phyloP scores from a whole-genome alignment of 1,139 yeast species.

The Trichomonascaceae sp. region DNA sequence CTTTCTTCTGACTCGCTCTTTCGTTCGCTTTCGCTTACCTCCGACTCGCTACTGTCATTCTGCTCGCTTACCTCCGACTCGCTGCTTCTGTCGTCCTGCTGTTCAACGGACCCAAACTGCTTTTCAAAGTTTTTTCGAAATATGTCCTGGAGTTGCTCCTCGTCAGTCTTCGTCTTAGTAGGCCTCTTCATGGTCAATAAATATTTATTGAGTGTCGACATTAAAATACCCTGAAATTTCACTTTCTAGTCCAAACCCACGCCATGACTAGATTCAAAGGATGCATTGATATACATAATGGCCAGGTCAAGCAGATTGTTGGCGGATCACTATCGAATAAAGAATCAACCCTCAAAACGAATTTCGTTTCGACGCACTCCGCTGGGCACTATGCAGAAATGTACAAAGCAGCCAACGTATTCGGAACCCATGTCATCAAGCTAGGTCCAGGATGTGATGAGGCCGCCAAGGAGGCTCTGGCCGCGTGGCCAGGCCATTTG shows the following conservation, averaged over 20 bases:
- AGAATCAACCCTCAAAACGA: constrained; percentile 41
- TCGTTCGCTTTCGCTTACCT: constrained; percentile 31
- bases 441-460: constrained; percentile 73
- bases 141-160: constrained; percentile 9
- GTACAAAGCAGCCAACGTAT: constrained; percentile 42
- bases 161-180: constrained; percentile 1
- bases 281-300: constrained; percentile 88
- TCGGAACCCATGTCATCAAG: constrained; percentile 87
- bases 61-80: constrained; percentile 2
- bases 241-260: too few species aligned
- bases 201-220: too few species aligned
- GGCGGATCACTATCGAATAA: constrained; percentile 63
- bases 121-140: constrained; percentile 46
- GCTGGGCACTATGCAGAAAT: constrained; percentile 67
- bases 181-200: not conserved
- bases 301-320: constrained; percentile 91
- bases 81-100: not conserved
- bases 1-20: constrained; percentile 9
- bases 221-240: too few species aligned
- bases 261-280: constrained; percentile 82
- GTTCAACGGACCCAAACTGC: constrained; percentile 51
- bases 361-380: constrained; percentile 67
- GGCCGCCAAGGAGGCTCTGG: constrained; percentile 68
- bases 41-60: constrained; percentile 9
- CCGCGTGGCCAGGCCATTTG: constrained; percentile 56